Evolutionary conservation across 345 rosid genomes (phyloP).

Genomic region (Nasturtium officinale): DNA sequence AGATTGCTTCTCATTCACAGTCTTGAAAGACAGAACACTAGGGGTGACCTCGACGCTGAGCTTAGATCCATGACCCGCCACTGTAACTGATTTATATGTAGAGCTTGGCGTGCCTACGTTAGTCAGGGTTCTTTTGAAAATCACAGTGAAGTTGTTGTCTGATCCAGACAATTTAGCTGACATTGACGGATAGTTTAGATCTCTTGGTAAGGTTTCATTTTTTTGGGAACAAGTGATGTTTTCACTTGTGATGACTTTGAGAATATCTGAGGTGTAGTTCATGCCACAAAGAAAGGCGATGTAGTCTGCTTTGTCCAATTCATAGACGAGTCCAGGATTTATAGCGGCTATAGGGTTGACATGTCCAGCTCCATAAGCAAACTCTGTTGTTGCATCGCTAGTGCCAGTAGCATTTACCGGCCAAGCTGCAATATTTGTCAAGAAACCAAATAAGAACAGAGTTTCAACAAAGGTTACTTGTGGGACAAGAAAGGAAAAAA

Average conservation of each 20-base stretch:
- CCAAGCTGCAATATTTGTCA: slow-evolving; percentile 27
- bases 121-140: slow-evolving; percentile 54
- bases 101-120: slow-evolving; percentile 56
- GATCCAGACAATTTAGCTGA: neutral
- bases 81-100: slow-evolving; percentile 45
- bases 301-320: slow-evolving; percentile 33
- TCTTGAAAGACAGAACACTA: slow-evolving; percentile 43
- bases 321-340: slow-evolving; percentile 47
- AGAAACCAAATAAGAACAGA: too few relatives aligned
- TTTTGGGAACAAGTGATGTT: slow-evolving; percentile 40
- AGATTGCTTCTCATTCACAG: slow-evolving; percentile 46
- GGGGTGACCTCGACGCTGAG: slow-evolving; percentile 47
- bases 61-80: neutral
- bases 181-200: slow-evolving; percentile 34
- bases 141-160: slow-evolving; percentile 13
- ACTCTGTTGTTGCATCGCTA: slow-evolving; percentile 10
- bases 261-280: slow-evolving; percentile 1
- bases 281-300: slow-evolving; percentile 37
- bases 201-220: neutral
- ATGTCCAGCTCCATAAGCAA: slow-evolving; percentile 48
- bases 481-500: too few relatives aligned
- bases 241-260: neutral
- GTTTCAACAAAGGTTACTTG: too few relatives aligned
- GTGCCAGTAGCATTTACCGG: slow-evolving; percentile 23
- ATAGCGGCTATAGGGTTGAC: slow-evolving; percentile 41